Evolutionary conservation across 805 yeast genomes (phyloP).

Genomic region (Yarrowia porcina): DNA sequence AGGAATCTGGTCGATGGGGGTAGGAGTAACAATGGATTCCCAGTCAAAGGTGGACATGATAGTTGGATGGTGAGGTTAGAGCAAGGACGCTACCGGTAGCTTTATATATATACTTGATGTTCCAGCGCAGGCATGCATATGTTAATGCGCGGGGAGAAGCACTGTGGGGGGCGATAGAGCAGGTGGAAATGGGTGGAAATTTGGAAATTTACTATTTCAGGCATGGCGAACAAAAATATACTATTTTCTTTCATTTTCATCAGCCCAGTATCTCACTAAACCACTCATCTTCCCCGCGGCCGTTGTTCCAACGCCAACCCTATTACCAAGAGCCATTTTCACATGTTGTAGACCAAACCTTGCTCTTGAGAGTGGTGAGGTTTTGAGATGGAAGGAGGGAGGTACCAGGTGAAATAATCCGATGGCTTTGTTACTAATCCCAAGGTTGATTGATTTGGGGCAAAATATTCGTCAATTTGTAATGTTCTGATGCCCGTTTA

Average conservation of each 20-base stretch:
- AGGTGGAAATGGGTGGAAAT: background rate
- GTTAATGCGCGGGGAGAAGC: background rate
- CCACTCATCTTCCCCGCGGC: background rate
- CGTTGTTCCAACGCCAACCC: background rate
- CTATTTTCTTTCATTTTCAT: too few species aligned
- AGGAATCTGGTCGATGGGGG: slow-evolving; percentile 51
- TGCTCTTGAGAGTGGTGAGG: background rate
- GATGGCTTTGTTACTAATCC: too few species aligned
- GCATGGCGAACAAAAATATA: background rate
- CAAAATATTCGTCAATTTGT: too few species aligned
- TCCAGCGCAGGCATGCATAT: background rate
- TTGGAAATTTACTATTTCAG: background rate
- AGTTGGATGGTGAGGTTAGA: background rate
- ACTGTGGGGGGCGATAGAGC: too few species aligned
- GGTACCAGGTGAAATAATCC: too few species aligned
- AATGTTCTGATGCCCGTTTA: too few species aligned
- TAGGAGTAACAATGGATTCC: slow-evolving; percentile 33
- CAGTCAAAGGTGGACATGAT: background rate
- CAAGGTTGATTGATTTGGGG: too few species aligned
- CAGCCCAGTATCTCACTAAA: too few species aligned
- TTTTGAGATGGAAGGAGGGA: background rate
- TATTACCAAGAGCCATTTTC: background rate
- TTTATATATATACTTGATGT: background rate
- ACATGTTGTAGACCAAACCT: background rate
- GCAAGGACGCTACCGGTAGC: too few species aligned